A percentile compares a stretch with the other conserved stretches of the same genome.
Conservation (phyloP, 2,329 filamentous ascomycete species). For the Capronia coronata region DNA sequence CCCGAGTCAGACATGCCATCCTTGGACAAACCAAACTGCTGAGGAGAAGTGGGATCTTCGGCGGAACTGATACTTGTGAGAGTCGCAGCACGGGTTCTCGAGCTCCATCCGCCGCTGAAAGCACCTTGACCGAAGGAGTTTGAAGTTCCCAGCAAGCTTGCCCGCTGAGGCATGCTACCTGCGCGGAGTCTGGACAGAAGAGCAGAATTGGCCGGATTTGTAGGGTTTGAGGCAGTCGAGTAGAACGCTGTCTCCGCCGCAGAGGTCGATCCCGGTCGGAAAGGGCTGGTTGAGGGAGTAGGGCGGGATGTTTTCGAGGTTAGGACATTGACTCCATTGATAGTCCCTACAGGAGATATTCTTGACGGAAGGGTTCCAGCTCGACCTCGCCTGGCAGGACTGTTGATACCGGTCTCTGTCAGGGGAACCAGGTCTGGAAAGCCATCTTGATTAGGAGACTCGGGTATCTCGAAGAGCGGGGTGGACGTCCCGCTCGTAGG, state of each 20-base stretch:
- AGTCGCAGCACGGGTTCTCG: constrained; percentile 77
- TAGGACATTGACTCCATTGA: constrained; percentile 51
- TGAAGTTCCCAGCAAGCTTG: constrained; percentile 56
- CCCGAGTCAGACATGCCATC: constrained; percentile 81
- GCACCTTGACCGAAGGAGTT: constrained; percentile 80
- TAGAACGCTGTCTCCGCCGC: constrained; percentile 34
- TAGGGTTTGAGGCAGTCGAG: constrained; percentile 40
- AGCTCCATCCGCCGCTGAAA: constrained; percentile 81
- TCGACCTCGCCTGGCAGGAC: constrained; percentile 68
- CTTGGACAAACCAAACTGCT: constrained; percentile 76
- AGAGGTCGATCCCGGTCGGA: constrained; percentile 54
- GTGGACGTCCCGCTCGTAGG: constrained; percentile 95
- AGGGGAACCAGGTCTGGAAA: constrained; percentile 83
- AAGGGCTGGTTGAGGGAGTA: constrained; percentile 81
- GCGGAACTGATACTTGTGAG: constrained; percentile 82
- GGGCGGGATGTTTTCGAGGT: constrained; percentile 74
- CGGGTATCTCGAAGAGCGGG: constrained; percentile 90
- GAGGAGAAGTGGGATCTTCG: constrained; percentile 80
- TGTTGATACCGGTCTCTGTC: constrained; percentile 58
- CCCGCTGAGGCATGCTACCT: constrained; percentile 87
- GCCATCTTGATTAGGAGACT: constrained; percentile 85
- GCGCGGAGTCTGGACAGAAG: constrained; percentile 80
- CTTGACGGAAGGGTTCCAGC: constrained; percentile 95
- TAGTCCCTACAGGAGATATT: constrained; percentile 69
- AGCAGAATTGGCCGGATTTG: constrained; percentile 56